Evolutionary conservation across 1,284 basidiomycete genomes (phyloP).

Genomic region (Cutaneotrichosporon cutaneum): DNA sequence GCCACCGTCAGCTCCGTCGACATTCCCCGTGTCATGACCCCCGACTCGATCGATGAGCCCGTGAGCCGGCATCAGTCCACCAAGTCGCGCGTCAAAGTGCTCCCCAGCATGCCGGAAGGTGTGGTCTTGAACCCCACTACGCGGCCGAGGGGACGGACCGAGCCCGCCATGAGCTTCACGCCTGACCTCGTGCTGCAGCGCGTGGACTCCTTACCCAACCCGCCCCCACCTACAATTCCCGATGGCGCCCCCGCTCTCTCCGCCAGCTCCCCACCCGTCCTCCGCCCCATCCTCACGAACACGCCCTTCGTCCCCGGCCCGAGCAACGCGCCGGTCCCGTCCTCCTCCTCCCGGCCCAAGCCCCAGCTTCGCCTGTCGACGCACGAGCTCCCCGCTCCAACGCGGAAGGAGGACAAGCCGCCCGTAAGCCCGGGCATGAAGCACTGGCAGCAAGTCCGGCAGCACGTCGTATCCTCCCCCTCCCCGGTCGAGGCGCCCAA

Average conservation of each 20-base stretch:
- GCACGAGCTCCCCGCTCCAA: neutral
- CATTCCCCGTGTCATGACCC: neutral
- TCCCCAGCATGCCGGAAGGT: neutral
- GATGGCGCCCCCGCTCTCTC: neutral
- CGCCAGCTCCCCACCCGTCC: neutral
- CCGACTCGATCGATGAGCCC: neutral
- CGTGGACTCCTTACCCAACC: neutral
- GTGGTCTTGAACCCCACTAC: neutral
- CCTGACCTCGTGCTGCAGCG: neutral
- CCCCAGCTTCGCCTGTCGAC: neutral
- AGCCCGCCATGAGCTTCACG: neutral
- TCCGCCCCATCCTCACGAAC: neutral
- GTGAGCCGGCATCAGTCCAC: neutral
- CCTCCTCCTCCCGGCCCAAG: neutral
- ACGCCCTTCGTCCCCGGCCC: neutral
- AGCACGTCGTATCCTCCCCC: conserved; percentile 38
- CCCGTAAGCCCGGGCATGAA: conserved; percentile 35
- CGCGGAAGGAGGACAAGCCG: conserved; percentile 12
- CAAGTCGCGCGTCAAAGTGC: neutral
- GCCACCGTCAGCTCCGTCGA: neutral
- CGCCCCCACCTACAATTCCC: neutral
- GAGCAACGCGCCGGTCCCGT: neutral
- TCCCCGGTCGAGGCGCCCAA: conserved; percentile 27
- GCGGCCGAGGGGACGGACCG: neutral
- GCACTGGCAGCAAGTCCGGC: conserved; percentile 49